A percentile compares a stretch with the other conserved stretches of the same genome.
These are phyloP conservation scores for Rhazya stricta DNA, from an alignment of 257 asterid species.

Conservation along the genomic window DNA sequence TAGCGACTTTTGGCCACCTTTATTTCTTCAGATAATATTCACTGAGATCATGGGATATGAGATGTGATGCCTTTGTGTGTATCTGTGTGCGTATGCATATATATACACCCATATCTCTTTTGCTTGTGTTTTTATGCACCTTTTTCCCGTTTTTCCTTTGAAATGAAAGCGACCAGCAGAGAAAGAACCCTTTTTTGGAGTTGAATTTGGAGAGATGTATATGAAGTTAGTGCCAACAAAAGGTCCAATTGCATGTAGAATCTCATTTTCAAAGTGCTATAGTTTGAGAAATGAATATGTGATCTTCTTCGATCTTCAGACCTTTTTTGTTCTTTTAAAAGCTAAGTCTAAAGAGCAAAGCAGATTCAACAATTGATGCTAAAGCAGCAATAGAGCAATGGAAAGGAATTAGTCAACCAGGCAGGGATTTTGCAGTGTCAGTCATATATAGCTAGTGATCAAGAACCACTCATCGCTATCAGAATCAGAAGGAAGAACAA, in stretches of 20 bases:
- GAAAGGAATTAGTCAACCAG: neutral
- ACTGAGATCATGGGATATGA: neutral
- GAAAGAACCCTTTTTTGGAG: neutral
- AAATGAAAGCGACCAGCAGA: constrained; percentile 6
- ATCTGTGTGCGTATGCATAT: too few species aligned
- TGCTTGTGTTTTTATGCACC: neutral
- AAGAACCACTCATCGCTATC: neutral
- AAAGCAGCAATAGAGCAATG: neutral
- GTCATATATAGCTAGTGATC: too few species aligned
- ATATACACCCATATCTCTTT: neutral
- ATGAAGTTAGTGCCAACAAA: neutral
- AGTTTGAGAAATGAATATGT: neutral
- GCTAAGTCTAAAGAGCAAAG: neutral
- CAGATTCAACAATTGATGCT: neutral
- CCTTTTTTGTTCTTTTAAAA: too few species aligned
- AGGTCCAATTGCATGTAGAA: neutral
- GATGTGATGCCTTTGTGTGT: constrained; percentile 6
- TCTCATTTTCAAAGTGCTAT: neutral
- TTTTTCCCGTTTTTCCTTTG: neutral
- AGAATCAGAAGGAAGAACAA: too few species aligned
- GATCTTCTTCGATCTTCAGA: neutral
- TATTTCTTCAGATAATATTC: constrained; percentile 5
- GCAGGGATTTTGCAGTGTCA: neutral
- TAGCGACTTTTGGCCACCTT: neutral
- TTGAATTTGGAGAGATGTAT: neutral